Evolutionary conservation across 106 monocot species (phyloP).

Genomic region (Chionographis japonica): DNA sequence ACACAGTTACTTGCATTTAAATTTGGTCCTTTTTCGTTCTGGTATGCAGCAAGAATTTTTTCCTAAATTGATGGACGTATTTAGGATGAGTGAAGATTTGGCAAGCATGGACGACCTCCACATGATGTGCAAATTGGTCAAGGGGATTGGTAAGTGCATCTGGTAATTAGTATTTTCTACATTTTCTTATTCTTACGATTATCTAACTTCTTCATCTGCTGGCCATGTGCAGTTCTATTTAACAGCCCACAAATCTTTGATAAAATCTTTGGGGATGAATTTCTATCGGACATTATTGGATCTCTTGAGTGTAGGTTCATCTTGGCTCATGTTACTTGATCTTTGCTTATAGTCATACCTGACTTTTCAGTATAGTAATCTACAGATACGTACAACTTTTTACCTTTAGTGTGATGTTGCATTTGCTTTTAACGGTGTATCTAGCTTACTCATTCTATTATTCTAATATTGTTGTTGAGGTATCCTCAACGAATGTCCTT

Average conservation of each 20-base stretch:
- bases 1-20: no score
- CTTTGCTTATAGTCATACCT: no score
- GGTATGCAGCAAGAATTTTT: constrained; percentile 74
- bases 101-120: constrained; percentile 71
- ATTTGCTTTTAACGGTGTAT: no score
- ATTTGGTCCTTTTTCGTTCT: background rate
- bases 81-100: constrained; percentile 71
- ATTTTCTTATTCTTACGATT: background rate
- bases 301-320: constrained; percentile 82
- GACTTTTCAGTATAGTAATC: no score
- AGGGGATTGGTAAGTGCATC: constrained; percentile 69
- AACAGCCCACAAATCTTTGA: constrained; percentile 84
- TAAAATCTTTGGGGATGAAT: constrained; percentile 80
- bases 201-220: background rate
- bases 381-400: no score
- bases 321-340: background rate
- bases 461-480: no score
- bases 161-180: constrained; percentile 2
- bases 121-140: constrained; percentile 82
- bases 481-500: no score
- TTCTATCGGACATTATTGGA: constrained; percentile 81
- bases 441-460: no score
- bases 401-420: no score
- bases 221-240: constrained; percentile 59
- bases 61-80: constrained; percentile 70